Base-by-base conservation (phyloP, 306 rosid genomes). In the Benincasa hispida region DNA sequence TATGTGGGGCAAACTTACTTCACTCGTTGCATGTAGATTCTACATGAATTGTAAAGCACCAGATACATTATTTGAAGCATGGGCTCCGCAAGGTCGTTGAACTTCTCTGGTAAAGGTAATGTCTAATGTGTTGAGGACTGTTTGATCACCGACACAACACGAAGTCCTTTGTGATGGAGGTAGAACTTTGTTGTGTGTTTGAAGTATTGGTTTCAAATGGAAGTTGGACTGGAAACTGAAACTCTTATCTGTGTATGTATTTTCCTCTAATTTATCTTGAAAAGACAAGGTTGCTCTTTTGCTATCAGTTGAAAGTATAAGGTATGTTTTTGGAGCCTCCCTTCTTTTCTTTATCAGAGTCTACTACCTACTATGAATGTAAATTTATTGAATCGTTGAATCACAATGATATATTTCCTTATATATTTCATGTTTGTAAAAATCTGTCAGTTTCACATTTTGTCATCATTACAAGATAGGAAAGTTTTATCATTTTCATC, bases 1-100 rank as follows among this genome's bases (percentile, higher is more conserved):
- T 88, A 86, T 74, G 85, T 86, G 10, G 91, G 89, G 48, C 86
- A 88, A 28, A 82, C 85, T 48, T 81, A 53, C 73, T 88, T 88
- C 77, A 74, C 89, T 0, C 87, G 91, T 1, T 87, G 91, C 80
- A 41, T 84, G 66, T 86, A 84, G 78, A 35, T 42, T 51, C 74
- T 45, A 63, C 73, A 51, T 32, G 79, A 45, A 75, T 32, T 27
- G 32, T 34, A 75, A 75, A 55, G 67, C 78, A 37, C 22, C 54
- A 6, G 45, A 72, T 72, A 27, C 60, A 50, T 28, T 10, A 72
- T 72, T 72, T 19, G 61, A 72, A 72, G 35, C 76, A 28, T 27
- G 59, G 61, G 32, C 76, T 28, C 9, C 19, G 34, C 59, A 10
- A 17, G 59, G 76, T 72, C 35, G 13, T 72, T 13, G 60, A 72